Base-by-base conservation (phyloP, 768 basidiomycete species). In the Mycena belliarum region DNA sequence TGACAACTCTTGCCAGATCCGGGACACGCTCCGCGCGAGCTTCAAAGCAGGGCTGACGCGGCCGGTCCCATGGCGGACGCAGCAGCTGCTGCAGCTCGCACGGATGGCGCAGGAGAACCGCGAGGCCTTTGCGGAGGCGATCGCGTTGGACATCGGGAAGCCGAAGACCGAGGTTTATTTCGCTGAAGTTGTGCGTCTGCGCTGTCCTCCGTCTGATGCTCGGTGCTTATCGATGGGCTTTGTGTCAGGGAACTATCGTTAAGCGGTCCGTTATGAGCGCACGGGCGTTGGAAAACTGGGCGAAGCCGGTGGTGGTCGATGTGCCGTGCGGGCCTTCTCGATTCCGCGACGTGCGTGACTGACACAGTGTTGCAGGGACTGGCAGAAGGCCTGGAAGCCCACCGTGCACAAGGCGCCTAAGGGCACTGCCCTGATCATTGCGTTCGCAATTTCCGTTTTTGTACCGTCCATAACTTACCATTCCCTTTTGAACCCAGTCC, bases 361-460 rank as follows among this genome's bases (percentile, higher is more conserved):
- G n/a, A n/a, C n/a, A n/a, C n/a, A n/a, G n/a, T n/a, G n/a, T n/a
- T n/a, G n/a, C n/a, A 51, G 49, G 1, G 78, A 74, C 28, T 79
- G 72, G 74, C 79, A 83, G 57, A 75, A 75, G 49, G 52, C 70
- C 3, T 84, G 85, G 82, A 79, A 75, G 8, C 79, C 86, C 1
- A 80, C 75, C 5, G 55, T 88, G 1, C 68, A 79, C 66, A 84
- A 79, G 57, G 75, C 74, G 28, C 80, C 88, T 7, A 90, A 84
- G 67, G 87, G 87, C 7, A 78, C 80, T 8, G 83, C 78, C 8
- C 68, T 88, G 42, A 79, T 86, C 57, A 85, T 89, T 46, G 72
- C 81, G 86, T 86, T 59, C 51, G 84, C 74, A 24, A 2, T 6
- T 42, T 1, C 6, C 21, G 23, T 11, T 23, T 10, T 9, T 14